Base-by-base conservation (phyloP, 202 grass and related monocot species). In the Dendrocalamus latiflorus region DNA sequence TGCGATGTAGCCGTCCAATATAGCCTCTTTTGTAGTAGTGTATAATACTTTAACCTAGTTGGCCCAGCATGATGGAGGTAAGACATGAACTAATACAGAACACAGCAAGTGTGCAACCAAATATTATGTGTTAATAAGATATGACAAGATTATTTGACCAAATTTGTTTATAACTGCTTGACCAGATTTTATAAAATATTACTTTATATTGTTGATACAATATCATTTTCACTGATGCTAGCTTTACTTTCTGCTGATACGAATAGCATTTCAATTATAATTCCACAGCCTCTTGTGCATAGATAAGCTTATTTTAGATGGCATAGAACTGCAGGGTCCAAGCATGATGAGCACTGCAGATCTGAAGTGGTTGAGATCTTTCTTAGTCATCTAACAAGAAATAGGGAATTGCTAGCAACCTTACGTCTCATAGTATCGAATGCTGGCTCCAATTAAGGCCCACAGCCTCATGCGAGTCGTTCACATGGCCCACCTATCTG, bases 321-420 rank as follows among this genome's bases (percentile, higher is more conserved):
- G 41, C 53, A 70, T 6, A 25, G 33, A 82, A 39, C 41, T 30
- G 18, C 41, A 24, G 2, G 14, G 30, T 30, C 24, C 37, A 64
- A 3, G 25, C 67, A 59, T 68, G 50, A 58, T 84, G 81, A 84
- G 21, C 42, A 24, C 58, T 58, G 75, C 68, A 28, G 50, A 84
- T 88, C 51, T 68, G 61, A 61, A 84, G 87, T 89, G 20, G 87
- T 84, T 88, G 81, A 11, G 69, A 75, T 76, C 18, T 70, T 42
- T 47, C 24, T 54, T 42, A 51, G 55, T 34, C 59, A 70, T 55
- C 36, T 13, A 64, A 21, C 13, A 41, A 6, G n/a, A n/a, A n/a
- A n/a, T n/a, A n/a, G n/a, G n/a, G n/a, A n/a, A n/a, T n/a, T n/a
- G n/a, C n/a, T n/a, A n/a, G n/a, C n/a, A n/a, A n/a, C n/a, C n/a